Conservation (phyloP, 2,329 filamentous ascomycete genomes). For the Colletotrichum euphorbiae region DNA sequence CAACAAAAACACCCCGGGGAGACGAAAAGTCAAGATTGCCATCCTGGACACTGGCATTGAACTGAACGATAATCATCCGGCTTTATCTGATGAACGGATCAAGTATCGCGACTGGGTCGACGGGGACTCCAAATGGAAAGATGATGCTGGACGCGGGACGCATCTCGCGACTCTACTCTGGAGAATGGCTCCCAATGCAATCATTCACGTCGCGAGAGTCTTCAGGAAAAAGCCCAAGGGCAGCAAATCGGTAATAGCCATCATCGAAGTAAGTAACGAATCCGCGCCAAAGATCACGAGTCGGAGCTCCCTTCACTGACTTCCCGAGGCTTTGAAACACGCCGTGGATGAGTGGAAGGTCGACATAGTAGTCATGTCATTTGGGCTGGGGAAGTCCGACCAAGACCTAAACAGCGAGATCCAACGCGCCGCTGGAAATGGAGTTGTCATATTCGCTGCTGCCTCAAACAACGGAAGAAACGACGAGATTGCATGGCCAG, state of each 20-base stretch:
- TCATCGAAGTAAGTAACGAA: neutral
- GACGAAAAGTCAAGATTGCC: neutral
- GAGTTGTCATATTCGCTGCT: neutral
- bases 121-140: fast-evolving
- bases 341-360: fast-evolving
- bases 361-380: neutral
- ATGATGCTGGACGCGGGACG: neutral
- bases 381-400: neutral
- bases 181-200: neutral
- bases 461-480: neutral
- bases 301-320: fast-evolving
- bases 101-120: neutral
- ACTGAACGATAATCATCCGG: neutral
- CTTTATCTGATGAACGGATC: neutral
- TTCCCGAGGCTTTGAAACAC: fast-evolving
- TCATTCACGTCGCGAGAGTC: neutral
- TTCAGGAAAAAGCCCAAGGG: neutral
- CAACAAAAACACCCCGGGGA: fast-evolving
- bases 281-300: no score
- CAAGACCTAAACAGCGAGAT: fast-evolving
- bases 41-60: neutral
- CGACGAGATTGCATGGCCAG: neutral
- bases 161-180: neutral
- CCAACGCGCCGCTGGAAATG: fast-evolving
- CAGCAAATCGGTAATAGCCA: fast-evolving